A percentile compares a stretch with the other conserved stretches of the same genome.
Conservation (phyloP, 2,329 filamentous ascomycete genomes). For the Penicillium capsulatum region DNA sequence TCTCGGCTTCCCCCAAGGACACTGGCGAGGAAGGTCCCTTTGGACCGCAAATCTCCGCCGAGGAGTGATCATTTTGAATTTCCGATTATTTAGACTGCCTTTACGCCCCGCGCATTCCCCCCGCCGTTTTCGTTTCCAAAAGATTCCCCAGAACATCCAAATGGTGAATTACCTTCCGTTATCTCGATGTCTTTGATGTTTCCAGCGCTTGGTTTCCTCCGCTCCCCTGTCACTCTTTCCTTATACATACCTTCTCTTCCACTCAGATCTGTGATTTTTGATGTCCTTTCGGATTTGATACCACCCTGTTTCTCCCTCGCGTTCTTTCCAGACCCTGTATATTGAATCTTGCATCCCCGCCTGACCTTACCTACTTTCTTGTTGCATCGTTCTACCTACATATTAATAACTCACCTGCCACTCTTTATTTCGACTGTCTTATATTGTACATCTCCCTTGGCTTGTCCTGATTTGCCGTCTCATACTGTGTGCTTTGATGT, state of each 20-base stretch:
- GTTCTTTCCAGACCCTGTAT: not conserved
- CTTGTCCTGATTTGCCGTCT: not conserved
- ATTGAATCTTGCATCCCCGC: not conserved
- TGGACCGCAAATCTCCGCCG: conserved; percentile 27
- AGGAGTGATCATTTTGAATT: conserved; percentile 4
- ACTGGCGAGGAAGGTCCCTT: conserved; percentile 29
- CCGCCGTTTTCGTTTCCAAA: not conserved
- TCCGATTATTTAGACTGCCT: conserved; percentile 3
- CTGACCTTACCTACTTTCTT: conserved; percentile 6
- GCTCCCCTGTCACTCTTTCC: conserved; percentile 8
- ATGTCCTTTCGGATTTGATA: conserved; percentile 27
- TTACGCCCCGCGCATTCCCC: conserved; percentile 3
- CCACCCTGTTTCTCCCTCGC: conserved; percentile 18
- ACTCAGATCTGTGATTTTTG: conserved; percentile 19
- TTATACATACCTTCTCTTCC: conserved; percentile 16
- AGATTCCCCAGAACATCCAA: not conserved
- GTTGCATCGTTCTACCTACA: conserved; percentile 18
- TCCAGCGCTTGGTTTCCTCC: not conserved
- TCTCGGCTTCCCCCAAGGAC: conserved; percentile 33
- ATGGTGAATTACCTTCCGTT: not conserved
- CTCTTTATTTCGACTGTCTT: conserved; percentile 13
- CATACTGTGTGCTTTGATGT: not conserved
- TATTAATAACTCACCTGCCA: conserved; percentile 19
- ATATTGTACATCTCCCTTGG: conserved; percentile 8
- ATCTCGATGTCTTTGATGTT: conserved; percentile 1